phyloP scores from a whole-genome alignment of 495 filamentous ascomycete genomes.

The Neurospora discreta region DNA sequence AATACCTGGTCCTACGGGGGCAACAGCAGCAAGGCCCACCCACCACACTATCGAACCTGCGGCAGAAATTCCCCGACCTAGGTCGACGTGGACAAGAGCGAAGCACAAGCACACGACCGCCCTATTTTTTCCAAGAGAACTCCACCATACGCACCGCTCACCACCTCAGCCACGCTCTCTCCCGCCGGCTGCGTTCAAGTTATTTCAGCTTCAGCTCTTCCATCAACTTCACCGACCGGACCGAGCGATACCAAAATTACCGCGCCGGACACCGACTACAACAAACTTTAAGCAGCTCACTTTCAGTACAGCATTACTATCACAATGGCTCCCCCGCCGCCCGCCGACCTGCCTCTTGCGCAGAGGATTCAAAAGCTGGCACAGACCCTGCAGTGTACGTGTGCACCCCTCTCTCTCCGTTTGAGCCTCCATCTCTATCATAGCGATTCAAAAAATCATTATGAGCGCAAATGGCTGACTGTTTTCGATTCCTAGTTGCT shows the following conservation, averaged over 20 bases:
- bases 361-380: conserved; percentile 67
- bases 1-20: neutral
- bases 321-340: conserved; percentile 70
- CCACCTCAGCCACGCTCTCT: neutral
- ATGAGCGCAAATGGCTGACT: conserved; percentile 13
- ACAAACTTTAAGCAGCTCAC: neutral
- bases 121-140: neutral
- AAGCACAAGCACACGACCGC: neutral
- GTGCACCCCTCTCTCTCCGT: conserved; percentile 5
- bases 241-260: neutral
- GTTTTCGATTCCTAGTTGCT: conserved; percentile 27
- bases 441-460: neutral
- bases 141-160: neutral
- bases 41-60: neutral
- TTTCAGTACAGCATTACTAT: neutral
- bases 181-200: neutral
- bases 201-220: neutral
- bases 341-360: conserved; percentile 54
- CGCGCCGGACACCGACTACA: neutral
- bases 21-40: neutral
- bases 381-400: conserved; percentile 80
- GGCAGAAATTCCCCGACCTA: neutral
- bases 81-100: neutral
- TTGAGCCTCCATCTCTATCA: conserved; percentile 6
- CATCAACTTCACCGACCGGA: neutral